A percentile compares a stretch with the other conserved stretches of the same genome.
These are phyloP conservation scores for Penicillium antarcticum DNA, from an alignment of 495 filamentous ascomycete genomes.

Conservation along the genomic window DNA sequence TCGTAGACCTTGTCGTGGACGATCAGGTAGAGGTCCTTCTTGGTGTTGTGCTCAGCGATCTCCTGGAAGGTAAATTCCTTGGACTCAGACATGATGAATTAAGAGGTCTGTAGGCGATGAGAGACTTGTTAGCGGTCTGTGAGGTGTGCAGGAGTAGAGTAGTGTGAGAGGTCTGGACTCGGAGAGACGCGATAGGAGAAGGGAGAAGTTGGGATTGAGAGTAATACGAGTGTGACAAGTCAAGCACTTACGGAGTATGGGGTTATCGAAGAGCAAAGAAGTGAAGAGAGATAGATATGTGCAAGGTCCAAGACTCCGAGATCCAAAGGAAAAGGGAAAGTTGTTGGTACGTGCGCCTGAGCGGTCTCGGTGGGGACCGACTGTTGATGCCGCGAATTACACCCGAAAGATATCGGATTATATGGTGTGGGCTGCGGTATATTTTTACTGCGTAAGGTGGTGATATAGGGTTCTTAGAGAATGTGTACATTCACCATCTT, in stretches of 20 bases:
- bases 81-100: slow-evolving; percentile 56
- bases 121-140: slow-evolving; percentile 1
- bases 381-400: slow-evolving; percentile 22
- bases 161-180: neutral
- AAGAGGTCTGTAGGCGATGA: slow-evolving; percentile 1
- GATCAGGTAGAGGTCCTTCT: slow-evolving; percentile 92
- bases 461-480: neutral
- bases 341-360: slow-evolving; percentile 11
- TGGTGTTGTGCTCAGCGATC: slow-evolving; percentile 81
- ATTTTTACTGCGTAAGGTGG: neutral
- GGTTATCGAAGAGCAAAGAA: slow-evolving; percentile 3
- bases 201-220: neutral
- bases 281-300: slow-evolving; percentile 9
- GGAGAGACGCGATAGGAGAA: slow-evolving; percentile 2
- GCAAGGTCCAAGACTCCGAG: slow-evolving; percentile 9
- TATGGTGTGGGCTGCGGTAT: too few species aligned
- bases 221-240: neutral
- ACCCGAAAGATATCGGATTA: slow-evolving; percentile 8
- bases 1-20: slow-evolving; percentile 98
- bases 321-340: slow-evolving; percentile 7
- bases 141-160: slow-evolving; percentile 2
- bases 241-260: neutral
- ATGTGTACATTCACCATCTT: slow-evolving; percentile 1
- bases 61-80: slow-evolving; percentile 82
- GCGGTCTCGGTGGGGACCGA: slow-evolving; percentile 18